Evolutionary conservation across 768 basidiomycete species (phyloP).

Genomic region (Boletus eberwhitei): DNA sequence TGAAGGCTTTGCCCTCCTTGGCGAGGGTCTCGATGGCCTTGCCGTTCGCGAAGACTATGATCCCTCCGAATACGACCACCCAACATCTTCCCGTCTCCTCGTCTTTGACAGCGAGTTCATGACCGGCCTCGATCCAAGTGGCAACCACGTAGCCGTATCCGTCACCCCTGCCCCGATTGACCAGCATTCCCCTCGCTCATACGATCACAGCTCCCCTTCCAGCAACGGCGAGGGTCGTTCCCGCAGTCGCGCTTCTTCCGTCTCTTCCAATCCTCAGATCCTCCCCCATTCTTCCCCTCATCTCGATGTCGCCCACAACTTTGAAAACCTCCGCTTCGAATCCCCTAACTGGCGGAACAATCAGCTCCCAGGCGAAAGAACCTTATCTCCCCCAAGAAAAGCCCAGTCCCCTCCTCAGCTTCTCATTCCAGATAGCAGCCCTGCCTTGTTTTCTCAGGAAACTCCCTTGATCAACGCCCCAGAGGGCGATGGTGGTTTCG

Average conservation of each 20-base stretch:
- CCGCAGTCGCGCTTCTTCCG: slow-evolving; percentile 63
- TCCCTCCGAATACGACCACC: slow-evolving; percentile 68
- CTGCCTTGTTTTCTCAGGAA: slow-evolving; percentile 40
- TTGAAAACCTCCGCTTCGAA: slow-evolving; percentile 62
- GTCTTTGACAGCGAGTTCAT: slow-evolving; percentile 57
- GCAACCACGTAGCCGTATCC: slow-evolving; percentile 37
- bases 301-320: slow-evolving; percentile 51
- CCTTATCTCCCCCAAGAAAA: slow-evolving; percentile 43
- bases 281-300: slow-evolving; percentile 49
- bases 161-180: slow-evolving; percentile 36
- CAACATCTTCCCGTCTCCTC: slow-evolving; percentile 47
- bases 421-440: slow-evolving; percentile 54
- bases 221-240: slow-evolving; percentile 51
- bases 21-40: slow-evolving; percentile 40
- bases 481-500: slow-evolving; percentile 48
- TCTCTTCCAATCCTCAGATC: slow-evolving; percentile 53
- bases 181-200: slow-evolving; percentile 41
- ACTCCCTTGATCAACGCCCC: slow-evolving; percentile 60
- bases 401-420: slow-evolving; percentile 63
- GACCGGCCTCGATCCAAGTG: slow-evolving; percentile 27
- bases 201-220: slow-evolving; percentile 64
- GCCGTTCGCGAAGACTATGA: slow-evolving; percentile 55
- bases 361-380: slow-evolving; percentile 43
- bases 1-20: slow-evolving; percentile 49
- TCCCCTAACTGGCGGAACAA: slow-evolving; percentile 58